A percentile compares a stretch with the other conserved stretches of the same genome.
Evolutionary conservation across 768 basidiomycete species (phyloP).

Genomic region (Grammothele lineata): DNA sequence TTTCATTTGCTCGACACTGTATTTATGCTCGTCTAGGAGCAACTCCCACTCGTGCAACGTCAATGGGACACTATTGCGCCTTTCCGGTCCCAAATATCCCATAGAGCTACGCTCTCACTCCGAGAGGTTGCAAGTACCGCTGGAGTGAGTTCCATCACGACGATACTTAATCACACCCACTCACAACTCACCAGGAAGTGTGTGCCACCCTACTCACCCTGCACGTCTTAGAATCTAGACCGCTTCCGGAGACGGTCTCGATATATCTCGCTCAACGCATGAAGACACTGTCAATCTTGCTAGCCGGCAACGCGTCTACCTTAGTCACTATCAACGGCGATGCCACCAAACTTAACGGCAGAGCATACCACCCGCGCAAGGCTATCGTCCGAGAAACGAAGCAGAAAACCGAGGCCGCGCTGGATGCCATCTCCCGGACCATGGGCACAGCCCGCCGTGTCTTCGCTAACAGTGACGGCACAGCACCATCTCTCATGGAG

Average conservation of each 20-base stretch:
- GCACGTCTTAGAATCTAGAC: constrained; percentile 85
- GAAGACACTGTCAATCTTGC: constrained; percentile 46
- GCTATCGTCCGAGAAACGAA: constrained; percentile 47
- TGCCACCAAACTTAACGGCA: constrained; percentile 14
- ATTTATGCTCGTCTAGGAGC: constrained; percentile 45
- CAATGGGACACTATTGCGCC: constrained; percentile 92
- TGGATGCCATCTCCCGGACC: constrained; percentile 58
- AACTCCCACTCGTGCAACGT: constrained; percentile 84
- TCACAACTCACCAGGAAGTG: constrained; percentile 65
- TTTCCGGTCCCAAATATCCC: constrained; percentile 84
- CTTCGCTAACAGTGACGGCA: constrained; percentile 38
- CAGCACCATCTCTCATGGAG: constrained; percentile 44
- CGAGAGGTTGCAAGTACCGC: constrained; percentile 52
- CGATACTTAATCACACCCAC: too few species aligned
- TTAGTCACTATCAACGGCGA: constrained; percentile 25
- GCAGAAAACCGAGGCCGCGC: constrained; percentile 44
- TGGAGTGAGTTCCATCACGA: too few species aligned
- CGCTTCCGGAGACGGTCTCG: constrained; percentile 66
- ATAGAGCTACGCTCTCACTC: constrained; percentile 81
- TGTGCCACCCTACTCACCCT: constrained; percentile 80
- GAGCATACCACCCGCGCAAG: constrained; percentile 25
- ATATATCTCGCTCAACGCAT: constrained; percentile 70
- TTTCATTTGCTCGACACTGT: neutral
- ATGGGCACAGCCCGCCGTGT: constrained; percentile 51
- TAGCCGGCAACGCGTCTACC: constrained; percentile 21